These are phyloP conservation scores for Zymoseptoria passerinii DNA, from an alignment of 2,329 filamentous ascomycete genomes.

Conservation along the genomic window DNA sequence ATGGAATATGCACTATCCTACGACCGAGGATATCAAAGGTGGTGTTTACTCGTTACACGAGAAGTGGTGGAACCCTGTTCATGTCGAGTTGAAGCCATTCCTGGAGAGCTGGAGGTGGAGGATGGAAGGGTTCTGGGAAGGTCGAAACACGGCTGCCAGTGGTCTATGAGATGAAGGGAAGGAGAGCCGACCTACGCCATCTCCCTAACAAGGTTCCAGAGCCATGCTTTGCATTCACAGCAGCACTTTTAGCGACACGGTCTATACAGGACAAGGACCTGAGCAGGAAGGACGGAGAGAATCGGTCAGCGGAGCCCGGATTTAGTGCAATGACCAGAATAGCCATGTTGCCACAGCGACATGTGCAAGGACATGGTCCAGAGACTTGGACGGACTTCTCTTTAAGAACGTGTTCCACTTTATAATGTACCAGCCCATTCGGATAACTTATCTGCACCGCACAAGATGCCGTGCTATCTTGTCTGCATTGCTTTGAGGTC, in stretches of 20 bases:
- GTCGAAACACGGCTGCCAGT: slow-evolving; percentile 16
- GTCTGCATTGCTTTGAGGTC: background rate
- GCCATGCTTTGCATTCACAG: background rate
- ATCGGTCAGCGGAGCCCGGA: background rate
- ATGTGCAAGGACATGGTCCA: no score
- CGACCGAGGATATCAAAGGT: slow-evolving; percentile 29
- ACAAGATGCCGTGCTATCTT: background rate
- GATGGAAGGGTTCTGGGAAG: slow-evolving; percentile 33
- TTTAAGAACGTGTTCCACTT: no score
- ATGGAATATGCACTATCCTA: slow-evolving; percentile 34
- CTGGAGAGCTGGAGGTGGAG: slow-evolving; percentile 29
- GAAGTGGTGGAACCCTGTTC: slow-evolving; percentile 34
- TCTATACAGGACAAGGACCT: background rate
- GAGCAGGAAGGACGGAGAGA: background rate
- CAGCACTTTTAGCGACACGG: background rate
- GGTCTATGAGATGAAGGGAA: background rate
- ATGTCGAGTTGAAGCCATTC: slow-evolving; percentile 27
- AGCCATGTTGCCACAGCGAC: no score
- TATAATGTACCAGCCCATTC: no score
- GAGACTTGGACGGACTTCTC: no score
- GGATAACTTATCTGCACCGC: background rate
- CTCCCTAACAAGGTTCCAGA: background rate
- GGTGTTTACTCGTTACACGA: slow-evolving; percentile 33
- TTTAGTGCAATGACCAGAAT: background rate
- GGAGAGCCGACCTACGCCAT: background rate